Evolutionary conservation across 2,329 filamentous ascomycete genomes (phyloP), one percentile per base, ranked within the genome.

Genomic region (Colletotrichum tropicale): DNA sequence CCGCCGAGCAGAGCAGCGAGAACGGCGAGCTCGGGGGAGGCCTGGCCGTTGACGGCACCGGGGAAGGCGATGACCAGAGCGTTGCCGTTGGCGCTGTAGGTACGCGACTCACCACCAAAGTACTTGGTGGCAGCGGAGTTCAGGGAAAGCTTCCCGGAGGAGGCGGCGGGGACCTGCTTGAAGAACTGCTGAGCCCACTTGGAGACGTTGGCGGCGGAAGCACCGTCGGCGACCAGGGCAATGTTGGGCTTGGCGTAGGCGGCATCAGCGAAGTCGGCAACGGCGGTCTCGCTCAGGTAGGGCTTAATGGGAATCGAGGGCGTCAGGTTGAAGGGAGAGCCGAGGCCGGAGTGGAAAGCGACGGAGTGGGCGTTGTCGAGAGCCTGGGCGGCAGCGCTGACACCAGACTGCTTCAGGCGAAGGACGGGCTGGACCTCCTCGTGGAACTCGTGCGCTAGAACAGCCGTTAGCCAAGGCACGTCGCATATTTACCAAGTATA

Each of bases 181-280:
- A 99, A 98, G 91, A 98, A 98, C 84, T 98, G 93, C 83, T 93
- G 92, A 78, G 98, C 93, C 96, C 96, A 98, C 88, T 97, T 98
- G 82, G 91, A 91, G 79, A 98, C 89, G 78, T 94, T 92, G 74
- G 90, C 88, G 79, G 95, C 90, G 80, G 93, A 93, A 78, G 96
- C 94, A 79, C 97, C 97, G 82, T 98, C 98, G 82, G 95, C 95
- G 79, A 98, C 93, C 78, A 99, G 89, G 77, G 96, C 95, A 80
- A 99, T 94, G 87, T 98, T 98, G 82, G 93, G 88, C 90, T 98
- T 98, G 81, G 93, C 90, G 87, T 97, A 99, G 81, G 94, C 96
- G 77, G 91, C 89, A 78, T 92, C 89, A 83, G 96, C 94, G 83
- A 94, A 99, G 79, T 91, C 90, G 78, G 93, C 91, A 79, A 99